phyloP scores from a whole-genome alignment of 192 early-diverging fungal species.

The Pilobolus umbonatus region DNA sequence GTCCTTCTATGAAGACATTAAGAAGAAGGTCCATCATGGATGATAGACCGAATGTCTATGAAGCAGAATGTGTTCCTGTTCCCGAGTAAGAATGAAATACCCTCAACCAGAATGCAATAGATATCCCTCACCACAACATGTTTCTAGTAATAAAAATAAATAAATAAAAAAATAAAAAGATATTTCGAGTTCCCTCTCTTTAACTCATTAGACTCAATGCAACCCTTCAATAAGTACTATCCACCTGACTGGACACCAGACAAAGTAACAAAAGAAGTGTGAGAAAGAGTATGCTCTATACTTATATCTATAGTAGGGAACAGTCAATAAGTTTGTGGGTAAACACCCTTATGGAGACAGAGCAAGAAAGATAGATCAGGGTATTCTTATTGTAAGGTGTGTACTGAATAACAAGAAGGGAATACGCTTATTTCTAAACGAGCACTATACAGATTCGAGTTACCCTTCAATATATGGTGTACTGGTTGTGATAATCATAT shows the following conservation, averaged over 20 bases:
- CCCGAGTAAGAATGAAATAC: background rate
- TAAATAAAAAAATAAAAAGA: no score
- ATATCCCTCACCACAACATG: no score
- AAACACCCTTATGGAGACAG: constrained; percentile 86
- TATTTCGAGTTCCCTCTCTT: background rate
- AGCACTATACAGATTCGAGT: constrained; percentile 58
- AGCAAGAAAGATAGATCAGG: constrained; percentile 84
- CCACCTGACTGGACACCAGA: constrained; percentile 90
- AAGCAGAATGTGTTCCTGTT: background rate
- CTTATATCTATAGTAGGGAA: constrained; percentile 47
- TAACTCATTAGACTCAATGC: constrained; percentile 27
- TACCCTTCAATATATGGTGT: constrained; percentile 93
- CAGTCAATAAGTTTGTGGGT: constrained; percentile 81
- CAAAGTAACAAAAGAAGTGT: constrained; percentile 45
- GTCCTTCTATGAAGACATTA: constrained; percentile 4
- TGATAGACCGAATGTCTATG: background rate
- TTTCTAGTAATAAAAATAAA: no score
- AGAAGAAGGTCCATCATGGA: constrained; percentile 6
- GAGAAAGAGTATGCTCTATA: background rate
- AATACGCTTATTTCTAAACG: background rate
- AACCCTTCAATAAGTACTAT: constrained; percentile 74
- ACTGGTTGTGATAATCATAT: constrained; percentile 77
- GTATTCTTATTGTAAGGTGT: constrained; percentile 79
- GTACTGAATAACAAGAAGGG: background rate
- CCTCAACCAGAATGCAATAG: no score